Evolutionary conservation across 768 basidiomycete species (phyloP), one percentile per base, ranked within the genome.

Genomic region (Suillus variegatus): DNA sequence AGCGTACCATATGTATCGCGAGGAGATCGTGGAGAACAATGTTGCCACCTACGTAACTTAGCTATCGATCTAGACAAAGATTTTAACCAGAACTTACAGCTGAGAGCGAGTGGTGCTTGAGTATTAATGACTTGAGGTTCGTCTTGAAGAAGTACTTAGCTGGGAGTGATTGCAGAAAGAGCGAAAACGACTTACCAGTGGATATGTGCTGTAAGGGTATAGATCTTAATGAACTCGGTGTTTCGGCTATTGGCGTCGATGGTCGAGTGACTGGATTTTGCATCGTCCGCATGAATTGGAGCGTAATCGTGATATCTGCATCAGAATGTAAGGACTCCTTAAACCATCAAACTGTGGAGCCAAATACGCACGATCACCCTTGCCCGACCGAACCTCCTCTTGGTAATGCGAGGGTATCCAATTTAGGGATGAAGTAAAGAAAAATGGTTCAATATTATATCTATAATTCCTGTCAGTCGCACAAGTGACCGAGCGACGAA

Each of bases 341-440:
- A 40, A 10, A 56, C 12, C 49, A 6, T 40, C n/a, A 36, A 4
- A 9, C 52, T 64, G 44, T 60, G 67, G 66, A 56, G 65, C 22
- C 40, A 41, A 62, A 54, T 41, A 73, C 81, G 64, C 61, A 82
- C 81, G 82, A 63, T 82, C 82, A 57, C 76, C 79, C 52, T 68
- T 12, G 3, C 62, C 70, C 3, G 51, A 57, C 1, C 65, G 65
- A 14, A 71, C 66, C 38, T 76, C 67, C 64, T 82, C 81, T 65
- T 81, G 80, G 61, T 79, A 82, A 38, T 81, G 78, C 0, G 80
- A 78, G 2, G 81, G 80, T 55, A 81, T 81, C 74, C 79, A 77
- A 63, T 81, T 80, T 20, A 79, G 64, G 0, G 82, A 81, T 0
- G 79, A 81, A 16, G 81, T 77, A 62, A 80, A 82, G 70, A 80